These are phyloP conservation scores for Vitis riparia DNA, from an alignment of 164 flowering plant species.

Conservation along the genomic window DNA sequence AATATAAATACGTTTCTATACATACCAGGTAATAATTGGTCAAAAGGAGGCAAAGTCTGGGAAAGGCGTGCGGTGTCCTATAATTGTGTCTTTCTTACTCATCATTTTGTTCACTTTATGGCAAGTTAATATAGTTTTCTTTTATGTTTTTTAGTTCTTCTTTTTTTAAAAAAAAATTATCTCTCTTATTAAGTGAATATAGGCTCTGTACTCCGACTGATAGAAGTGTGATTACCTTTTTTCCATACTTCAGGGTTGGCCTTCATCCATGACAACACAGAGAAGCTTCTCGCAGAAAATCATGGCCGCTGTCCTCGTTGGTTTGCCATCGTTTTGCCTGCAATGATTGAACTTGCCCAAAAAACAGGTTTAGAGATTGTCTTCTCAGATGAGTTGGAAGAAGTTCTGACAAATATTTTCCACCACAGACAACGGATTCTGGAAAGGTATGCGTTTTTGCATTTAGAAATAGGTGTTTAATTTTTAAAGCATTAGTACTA, in stretches of 20 bases:
- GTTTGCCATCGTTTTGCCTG: conserved; percentile 45
- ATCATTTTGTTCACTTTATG: too few relatives aligned
- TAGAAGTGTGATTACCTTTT: not conserved
- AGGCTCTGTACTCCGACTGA: too few relatives aligned
- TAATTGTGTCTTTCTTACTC: too few relatives aligned
- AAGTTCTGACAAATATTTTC: conserved; percentile 12
- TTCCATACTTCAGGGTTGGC: conserved; percentile 25
- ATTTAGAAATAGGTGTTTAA: not conserved
- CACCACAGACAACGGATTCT: conserved; percentile 21
- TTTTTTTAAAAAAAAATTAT: too few relatives aligned
- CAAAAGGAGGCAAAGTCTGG: too few relatives aligned
- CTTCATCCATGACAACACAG: conserved; percentile 22
- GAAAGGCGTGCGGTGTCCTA: too few relatives aligned
- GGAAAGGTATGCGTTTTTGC: conserved; percentile 21
- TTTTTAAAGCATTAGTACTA: not conserved
- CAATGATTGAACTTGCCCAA: conserved; percentile 38
- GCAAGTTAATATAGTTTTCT: too few relatives aligned
- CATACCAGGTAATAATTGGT: too few relatives aligned
- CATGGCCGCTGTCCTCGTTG: conserved; percentile 25
- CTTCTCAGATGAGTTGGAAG: not conserved
- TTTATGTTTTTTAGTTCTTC: too few relatives aligned
- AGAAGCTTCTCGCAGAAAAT: conserved; percentile 23
- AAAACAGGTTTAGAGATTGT: conserved; percentile 1
- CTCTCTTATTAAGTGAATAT: too few relatives aligned
- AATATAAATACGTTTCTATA: too few relatives aligned